Evolutionary conservation across 352 stramenopile species (phyloP).

Genomic region (Phytophthora parvispora): DNA sequence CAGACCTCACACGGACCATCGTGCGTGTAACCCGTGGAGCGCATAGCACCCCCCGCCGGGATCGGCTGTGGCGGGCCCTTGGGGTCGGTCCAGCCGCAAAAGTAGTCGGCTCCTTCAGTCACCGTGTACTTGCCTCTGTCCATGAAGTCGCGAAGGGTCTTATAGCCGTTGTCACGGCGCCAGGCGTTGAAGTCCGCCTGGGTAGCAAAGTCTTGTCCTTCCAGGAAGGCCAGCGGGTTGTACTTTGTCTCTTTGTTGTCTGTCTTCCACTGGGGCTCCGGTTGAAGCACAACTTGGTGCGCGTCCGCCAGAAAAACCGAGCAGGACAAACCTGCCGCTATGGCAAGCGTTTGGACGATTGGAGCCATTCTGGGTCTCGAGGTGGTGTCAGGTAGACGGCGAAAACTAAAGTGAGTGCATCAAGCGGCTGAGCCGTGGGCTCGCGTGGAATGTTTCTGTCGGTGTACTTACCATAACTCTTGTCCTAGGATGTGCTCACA

Average conservation of each 20-base stretch:
- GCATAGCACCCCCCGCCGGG: not conserved
- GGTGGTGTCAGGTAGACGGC: not conserved
- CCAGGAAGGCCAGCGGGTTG: conserved; percentile 27
- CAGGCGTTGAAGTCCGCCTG: conserved; percentile 37
- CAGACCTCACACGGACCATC: conserved; percentile 4
- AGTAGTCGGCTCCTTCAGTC: conserved; percentile 21
- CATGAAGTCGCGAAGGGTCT: conserved; percentile 29
- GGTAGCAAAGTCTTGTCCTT: conserved; percentile 45
- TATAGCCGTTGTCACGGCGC: conserved; percentile 32
- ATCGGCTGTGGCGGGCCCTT: not conserved
- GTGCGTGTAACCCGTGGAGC: conserved; percentile 7
- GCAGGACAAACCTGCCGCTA: not conserved
- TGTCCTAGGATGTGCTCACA: not conserved
- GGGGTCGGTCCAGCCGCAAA: conserved; percentile 36
- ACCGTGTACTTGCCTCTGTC: conserved; percentile 37
- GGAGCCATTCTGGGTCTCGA: not conserved
- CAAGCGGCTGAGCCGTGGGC: not conserved
- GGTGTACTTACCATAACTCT: not conserved
- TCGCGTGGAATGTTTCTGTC: not conserved
- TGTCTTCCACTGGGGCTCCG: conserved; percentile 38
- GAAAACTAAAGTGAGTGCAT: not conserved
- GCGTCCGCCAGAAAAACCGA: conserved; percentile 11
- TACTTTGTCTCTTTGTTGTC: conserved; percentile 30
- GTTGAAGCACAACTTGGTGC: conserved; percentile 41
- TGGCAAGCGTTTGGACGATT: not conserved